These are phyloP conservation scores for Mycena galericulata DNA, from an alignment of 768 basidiomycete genomes.

Conservation along the genomic window DNA sequence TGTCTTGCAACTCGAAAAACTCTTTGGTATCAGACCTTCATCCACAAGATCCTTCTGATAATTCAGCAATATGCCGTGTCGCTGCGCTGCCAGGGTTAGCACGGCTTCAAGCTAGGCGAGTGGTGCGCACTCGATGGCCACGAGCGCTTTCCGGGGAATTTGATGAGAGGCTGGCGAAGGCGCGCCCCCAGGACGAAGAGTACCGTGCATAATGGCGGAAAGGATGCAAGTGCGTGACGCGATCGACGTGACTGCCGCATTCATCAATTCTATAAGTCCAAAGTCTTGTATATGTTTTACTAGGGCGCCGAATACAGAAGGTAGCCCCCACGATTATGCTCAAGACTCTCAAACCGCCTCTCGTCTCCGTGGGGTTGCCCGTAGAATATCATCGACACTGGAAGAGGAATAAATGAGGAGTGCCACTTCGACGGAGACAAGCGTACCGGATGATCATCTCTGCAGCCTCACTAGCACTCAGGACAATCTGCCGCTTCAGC, in stretches of 20 bases:
- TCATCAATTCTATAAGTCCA: too few relatives aligned
- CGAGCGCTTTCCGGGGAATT: constrained; percentile 67
- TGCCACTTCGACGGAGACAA: neutral
- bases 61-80: too few relatives aligned
- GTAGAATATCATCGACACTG: constrained; percentile 93
- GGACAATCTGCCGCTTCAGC: constrained; percentile 93
- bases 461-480: constrained; percentile 94
- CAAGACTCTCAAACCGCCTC: constrained; percentile 77
- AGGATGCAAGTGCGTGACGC: neutral
- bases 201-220: constrained; percentile 43
- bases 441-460: constrained; percentile 97
- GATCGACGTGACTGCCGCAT: too few relatives aligned
- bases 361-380: constrained; percentile 87
- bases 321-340: too few relatives aligned
- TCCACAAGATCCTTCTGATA: too few relatives aligned
- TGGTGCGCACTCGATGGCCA: constrained; percentile 58
- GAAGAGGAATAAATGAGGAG: constrained; percentile 22
- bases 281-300: neutral
- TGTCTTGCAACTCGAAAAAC: too few relatives aligned
- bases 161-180: constrained; percentile 70
- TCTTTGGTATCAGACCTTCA: too few relatives aligned
- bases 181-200: constrained; percentile 52
- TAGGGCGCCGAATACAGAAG: too few relatives aligned
- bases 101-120: neutral
- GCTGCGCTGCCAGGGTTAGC: too few relatives aligned